phyloP scores from a whole-genome alignment of 2,329 filamentous ascomycete genomes.

The Scedosporium boydii region DNA sequence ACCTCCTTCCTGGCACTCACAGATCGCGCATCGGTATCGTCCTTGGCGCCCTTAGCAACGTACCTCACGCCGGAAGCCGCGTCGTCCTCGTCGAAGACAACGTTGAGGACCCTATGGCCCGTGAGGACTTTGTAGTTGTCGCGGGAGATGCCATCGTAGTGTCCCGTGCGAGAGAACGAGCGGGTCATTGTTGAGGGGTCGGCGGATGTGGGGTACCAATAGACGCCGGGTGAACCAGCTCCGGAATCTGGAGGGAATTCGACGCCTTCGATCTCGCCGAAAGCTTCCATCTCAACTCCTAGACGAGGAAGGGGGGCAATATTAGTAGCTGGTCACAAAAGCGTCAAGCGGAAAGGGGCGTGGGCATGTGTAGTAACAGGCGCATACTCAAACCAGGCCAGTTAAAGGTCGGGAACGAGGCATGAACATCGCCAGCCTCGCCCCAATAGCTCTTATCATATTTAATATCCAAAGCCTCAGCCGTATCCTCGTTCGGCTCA shows the following conservation, averaged over 20 bases:
- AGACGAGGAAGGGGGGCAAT: neutral
- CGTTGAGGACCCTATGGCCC: constrained; percentile 12
- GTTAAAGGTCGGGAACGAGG: constrained; percentile 5
- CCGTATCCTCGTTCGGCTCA: constrained; percentile 10
- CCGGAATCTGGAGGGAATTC: constrained; percentile 15
- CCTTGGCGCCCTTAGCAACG: constrained; percentile 9
- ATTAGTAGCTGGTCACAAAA: neutral
- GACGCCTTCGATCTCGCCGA: constrained; percentile 16
- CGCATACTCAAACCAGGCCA: constrained; percentile 1
- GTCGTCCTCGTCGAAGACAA: constrained; percentile 14
- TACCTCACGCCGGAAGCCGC: constrained; percentile 17
- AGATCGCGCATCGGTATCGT: neutral
- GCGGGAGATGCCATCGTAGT: constrained; percentile 15
- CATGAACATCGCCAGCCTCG: neutral
- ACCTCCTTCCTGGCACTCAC: constrained; percentile 23
- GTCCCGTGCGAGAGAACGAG: constrained; percentile 16
- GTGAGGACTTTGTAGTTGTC: constrained; percentile 17
- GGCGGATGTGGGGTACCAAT: constrained; percentile 16
- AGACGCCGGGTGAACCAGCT: constrained; percentile 15
- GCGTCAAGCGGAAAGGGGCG: neutral
- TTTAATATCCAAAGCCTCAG: constrained; percentile 12
- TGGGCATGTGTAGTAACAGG: neutral
- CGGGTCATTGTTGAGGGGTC: constrained; percentile 13
- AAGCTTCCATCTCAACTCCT: constrained; percentile 10
- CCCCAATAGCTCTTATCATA: constrained; percentile 13